These are phyloP conservation scores for Umbelopsis ramanniana DNA, from an alignment of 192 early-diverging fungal species.

Conservation along the genomic window DNA sequence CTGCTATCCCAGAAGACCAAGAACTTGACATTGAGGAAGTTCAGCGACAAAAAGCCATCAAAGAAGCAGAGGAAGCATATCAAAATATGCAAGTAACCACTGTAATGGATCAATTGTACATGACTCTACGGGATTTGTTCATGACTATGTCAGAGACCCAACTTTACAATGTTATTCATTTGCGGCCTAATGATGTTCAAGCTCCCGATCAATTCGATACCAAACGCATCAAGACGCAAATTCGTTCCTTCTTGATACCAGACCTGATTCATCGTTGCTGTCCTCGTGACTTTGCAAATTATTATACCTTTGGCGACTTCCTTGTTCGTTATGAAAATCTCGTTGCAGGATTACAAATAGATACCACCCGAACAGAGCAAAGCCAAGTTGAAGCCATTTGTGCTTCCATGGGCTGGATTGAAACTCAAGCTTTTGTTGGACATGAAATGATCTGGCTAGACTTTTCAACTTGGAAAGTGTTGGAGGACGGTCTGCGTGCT, in stretches of 20 bases:
- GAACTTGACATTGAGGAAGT: conserved; percentile 31
- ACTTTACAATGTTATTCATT: conserved; percentile 84
- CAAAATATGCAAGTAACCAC: conserved; percentile 50
- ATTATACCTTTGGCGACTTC: conserved; percentile 74
- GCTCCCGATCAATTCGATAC: conserved; percentile 57
- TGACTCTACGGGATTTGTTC: conserved; percentile 78
- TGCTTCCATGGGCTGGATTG: conserved; percentile 51
- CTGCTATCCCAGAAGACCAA: conserved; percentile 34
- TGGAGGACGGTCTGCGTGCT: conserved; percentile 63
- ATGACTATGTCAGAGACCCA: conserved; percentile 77
- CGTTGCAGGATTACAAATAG: conserved; percentile 31
- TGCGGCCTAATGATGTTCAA: conserved; percentile 68
- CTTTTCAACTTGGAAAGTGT: conserved; percentile 66
- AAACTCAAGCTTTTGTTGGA: conserved; percentile 55
- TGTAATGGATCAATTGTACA: conserved; percentile 60
- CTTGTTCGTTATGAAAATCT: conserved; percentile 61
- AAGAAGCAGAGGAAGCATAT: conserved; percentile 37
- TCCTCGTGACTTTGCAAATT: conserved; percentile 72
- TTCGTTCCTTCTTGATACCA: conserved; percentile 69
- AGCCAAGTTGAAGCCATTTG: conserved; percentile 46
- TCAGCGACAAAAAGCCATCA: conserved; percentile 19
- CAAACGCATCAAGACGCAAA: conserved; percentile 68
- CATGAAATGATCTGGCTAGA: conserved; percentile 63
- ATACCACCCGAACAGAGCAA: conserved; percentile 26
- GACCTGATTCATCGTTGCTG: conserved; percentile 69